Evolutionary conservation across 345 rosid species (phyloP).

Genomic region (Linum usitatissimum): DNA sequence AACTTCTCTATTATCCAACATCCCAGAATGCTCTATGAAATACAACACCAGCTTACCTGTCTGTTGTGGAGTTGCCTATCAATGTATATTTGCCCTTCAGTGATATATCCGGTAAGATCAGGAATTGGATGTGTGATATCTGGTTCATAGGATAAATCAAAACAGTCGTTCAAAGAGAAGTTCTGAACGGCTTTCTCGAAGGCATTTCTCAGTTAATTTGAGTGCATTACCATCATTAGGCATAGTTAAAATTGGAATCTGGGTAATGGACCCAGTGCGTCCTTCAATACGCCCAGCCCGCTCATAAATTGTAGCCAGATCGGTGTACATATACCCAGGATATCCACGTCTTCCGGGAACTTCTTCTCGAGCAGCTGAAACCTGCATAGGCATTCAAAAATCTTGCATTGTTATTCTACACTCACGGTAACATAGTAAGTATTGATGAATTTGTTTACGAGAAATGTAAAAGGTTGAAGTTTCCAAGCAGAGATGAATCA

Average conservation of each 20-base stretch:
- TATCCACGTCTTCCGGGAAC: constrained; percentile 99
- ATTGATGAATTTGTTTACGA: background rate
- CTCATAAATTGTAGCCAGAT: constrained; percentile 96
- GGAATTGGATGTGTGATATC: constrained; percentile 99
- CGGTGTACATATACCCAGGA: constrained; percentile 99
- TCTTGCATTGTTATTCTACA: background rate
- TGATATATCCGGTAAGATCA: constrained; percentile 97
- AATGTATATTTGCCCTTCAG: constrained; percentile 90
- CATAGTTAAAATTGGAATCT: constrained; percentile 97
- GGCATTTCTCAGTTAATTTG: background rate
- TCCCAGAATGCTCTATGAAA: background rate
- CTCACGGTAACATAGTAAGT: background rate
- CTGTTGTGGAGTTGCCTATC: constrained; percentile 77
- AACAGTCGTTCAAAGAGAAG: constrained; percentile 1
- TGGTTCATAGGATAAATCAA: constrained; percentile 22
- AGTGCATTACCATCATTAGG: constrained; percentile 78
- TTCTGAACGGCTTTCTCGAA: background rate
- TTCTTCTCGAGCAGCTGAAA: constrained; percentile 98
- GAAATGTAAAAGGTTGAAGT: background rate
- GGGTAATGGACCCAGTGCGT: constrained; percentile 91
- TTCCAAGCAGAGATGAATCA: background rate
- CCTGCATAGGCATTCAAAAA: constrained; percentile 38
- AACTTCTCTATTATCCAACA: background rate
- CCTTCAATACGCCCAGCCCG: constrained; percentile 99
- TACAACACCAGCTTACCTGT: constrained; percentile 38